These are phyloP conservation scores for Moesziomyces sp. DNA, from an alignment of 1,284 basidiomycete genomes.

Conservation along the genomic window DNA sequence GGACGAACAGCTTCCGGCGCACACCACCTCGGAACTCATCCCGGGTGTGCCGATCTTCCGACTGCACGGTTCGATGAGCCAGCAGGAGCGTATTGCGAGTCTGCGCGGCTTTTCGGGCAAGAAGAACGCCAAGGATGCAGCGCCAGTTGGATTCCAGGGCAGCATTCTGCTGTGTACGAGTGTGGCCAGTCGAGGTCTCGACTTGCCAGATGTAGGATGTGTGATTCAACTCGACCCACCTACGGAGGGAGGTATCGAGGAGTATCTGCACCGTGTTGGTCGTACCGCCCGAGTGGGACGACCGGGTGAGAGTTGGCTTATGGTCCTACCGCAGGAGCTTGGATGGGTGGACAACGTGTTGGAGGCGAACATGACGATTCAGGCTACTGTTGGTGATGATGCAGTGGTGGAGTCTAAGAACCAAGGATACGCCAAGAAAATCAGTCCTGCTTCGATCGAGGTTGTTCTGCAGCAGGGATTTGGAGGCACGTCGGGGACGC, in stretches of 20 bases:
- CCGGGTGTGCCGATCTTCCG: slow-evolving; percentile 82
- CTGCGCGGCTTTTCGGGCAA: slow-evolving; percentile 79
- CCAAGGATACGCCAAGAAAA: slow-evolving; percentile 22
- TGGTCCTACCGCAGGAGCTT: slow-evolving; percentile 85
- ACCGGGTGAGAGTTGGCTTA: slow-evolving; percentile 88
- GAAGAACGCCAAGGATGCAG: slow-evolving; percentile 4
- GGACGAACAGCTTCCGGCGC: slow-evolving; percentile 55
- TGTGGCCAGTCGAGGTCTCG: slow-evolving; percentile 96
- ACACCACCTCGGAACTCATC: slow-evolving; percentile 75
- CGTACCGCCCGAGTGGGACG: slow-evolving; percentile 94
- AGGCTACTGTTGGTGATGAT: slow-evolving; percentile 3
- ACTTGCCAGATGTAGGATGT: slow-evolving; percentile 90
- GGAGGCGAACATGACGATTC: slow-evolving; percentile 37
- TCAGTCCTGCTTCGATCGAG: slow-evolving; percentile 38
- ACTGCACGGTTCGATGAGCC: slow-evolving; percentile 92
- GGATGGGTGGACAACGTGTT: slow-evolving; percentile 89
- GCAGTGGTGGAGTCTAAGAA: slow-evolving; percentile 15
- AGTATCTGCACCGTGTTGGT: slow-evolving; percentile 96
- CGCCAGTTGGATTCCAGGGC: slow-evolving; percentile 37
- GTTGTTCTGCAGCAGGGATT: slow-evolving; percentile 75
- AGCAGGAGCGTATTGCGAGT: slow-evolving; percentile 82
- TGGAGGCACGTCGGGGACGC: slow-evolving; percentile 71
- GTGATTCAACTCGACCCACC: slow-evolving; percentile 97
- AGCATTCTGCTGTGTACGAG: slow-evolving; percentile 92
- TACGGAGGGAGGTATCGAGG: slow-evolving; percentile 94